Percentiles rank a stretch among this genome's conserved stretches.
phyloP scores from a whole-genome alignment of 441 rosid genomes.

The Hura crepitans region DNA sequence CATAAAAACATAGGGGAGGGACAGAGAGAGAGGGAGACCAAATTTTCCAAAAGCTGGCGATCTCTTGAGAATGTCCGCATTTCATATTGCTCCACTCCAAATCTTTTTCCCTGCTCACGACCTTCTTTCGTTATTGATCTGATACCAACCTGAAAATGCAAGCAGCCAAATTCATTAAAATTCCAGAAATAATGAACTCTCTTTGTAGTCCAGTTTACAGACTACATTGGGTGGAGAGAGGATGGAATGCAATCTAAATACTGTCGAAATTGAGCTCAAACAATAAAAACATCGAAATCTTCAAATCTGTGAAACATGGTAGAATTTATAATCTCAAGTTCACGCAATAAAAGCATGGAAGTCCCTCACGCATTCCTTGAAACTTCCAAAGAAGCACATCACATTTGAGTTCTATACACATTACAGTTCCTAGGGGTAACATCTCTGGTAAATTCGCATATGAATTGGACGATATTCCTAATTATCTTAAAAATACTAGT shows the following conservation, averaged over 20 bases:
- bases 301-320: no score
- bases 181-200: constrained; percentile 15
- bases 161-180: constrained; percentile 10
- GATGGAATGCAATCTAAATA: neutral
- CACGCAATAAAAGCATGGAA: neutral
- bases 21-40: constrained; percentile 51
- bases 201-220: neutral
- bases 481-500: neutral
- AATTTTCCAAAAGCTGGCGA: constrained; percentile 64
- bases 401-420: neutral
- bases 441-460: neutral
- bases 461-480: neutral
- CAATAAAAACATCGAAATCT: neutral
- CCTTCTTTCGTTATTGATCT: constrained; percentile 90
- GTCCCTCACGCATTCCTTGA: neutral
- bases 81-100: constrained; percentile 93
- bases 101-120: constrained; percentile 84
- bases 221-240: neutral
- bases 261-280: neutral
- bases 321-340: neutral
- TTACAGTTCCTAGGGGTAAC: neutral
- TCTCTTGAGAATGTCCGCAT: constrained; percentile 91
- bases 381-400: neutral
- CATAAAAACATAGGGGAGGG: neutral
- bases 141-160: constrained; percentile 66